These are phyloP conservation scores for Sarcomyxa edulis DNA, from an alignment of 768 basidiomycete species.

Conservation along the genomic window DNA sequence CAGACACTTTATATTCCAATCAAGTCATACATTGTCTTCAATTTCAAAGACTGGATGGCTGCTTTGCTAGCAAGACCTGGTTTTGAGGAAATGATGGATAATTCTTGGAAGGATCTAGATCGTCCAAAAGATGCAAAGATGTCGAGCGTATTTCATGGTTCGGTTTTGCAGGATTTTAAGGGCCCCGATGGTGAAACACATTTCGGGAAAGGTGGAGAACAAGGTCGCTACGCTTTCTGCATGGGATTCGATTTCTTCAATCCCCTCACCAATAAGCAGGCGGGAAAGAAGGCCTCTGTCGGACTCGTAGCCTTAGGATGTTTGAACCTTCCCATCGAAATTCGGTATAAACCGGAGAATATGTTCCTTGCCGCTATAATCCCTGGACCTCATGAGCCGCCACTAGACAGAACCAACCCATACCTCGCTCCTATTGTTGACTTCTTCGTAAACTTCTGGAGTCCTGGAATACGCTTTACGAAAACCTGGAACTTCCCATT, in stretches of 20 bases:
- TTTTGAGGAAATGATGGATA: slow-evolving; percentile 19
- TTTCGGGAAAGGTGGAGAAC: slow-evolving; percentile 12
- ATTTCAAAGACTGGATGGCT: slow-evolving; percentile 22
- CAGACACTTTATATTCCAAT: slow-evolving; percentile 11
- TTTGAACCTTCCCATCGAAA: slow-evolving; percentile 26
- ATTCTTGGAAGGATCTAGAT: slow-evolving; percentile 11
- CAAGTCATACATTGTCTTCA: slow-evolving; percentile 14
- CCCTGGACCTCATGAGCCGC: slow-evolving; percentile 28
- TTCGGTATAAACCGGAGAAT: slow-evolving; percentile 25
- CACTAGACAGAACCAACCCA: slow-evolving; percentile 16
- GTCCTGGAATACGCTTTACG: slow-evolving; percentile 19
- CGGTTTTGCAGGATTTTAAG: slow-evolving; percentile 15
- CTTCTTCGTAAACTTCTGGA: slow-evolving; percentile 20
- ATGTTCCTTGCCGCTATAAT: slow-evolving; percentile 29
- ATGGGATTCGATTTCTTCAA: slow-evolving; percentile 32
- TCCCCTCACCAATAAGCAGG: slow-evolving; percentile 17
- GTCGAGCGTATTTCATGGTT: slow-evolving; percentile 21
- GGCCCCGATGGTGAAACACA: slow-evolving; percentile 20
- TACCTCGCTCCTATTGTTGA: slow-evolving; percentile 22
- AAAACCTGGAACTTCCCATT: slow-evolving; percentile 9
- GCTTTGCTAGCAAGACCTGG: slow-evolving; percentile 16
- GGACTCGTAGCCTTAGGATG: slow-evolving; percentile 28
- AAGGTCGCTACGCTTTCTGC: slow-evolving; percentile 23
- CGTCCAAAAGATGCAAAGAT: slow-evolving; percentile 6
- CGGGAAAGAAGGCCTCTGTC: slow-evolving; percentile 20